Evolutionary conservation across 2,329 filamentous ascomycete species (phyloP).

Genomic region (Tolypocladium inflatum): DNA sequence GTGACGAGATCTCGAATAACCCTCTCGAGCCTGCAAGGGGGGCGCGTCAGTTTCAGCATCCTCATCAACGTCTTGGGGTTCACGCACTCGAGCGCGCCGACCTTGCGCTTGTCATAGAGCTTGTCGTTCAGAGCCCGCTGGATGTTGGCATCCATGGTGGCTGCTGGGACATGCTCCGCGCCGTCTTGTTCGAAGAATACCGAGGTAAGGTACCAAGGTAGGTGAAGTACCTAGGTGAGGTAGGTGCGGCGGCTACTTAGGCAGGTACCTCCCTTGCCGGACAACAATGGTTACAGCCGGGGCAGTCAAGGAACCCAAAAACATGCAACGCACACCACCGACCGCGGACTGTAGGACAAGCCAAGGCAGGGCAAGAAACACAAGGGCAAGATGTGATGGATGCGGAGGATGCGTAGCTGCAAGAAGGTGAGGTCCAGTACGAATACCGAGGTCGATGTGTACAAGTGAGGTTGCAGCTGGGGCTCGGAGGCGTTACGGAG

Average conservation of each 20-base stretch:
- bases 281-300: background rate
- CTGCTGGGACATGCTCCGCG: slow-evolving; percentile 5
- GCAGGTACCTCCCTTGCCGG: background rate
- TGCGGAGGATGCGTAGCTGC: background rate
- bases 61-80: background rate
- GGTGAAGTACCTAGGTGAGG: background rate
- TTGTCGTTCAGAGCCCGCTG: slow-evolving; percentile 93
- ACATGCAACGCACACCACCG: background rate
- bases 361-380: background rate
- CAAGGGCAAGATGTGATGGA: background rate
- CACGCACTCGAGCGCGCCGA: slow-evolving; percentile 86
- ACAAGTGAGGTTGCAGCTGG: background rate
- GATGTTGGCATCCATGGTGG: slow-evolving; percentile 74
- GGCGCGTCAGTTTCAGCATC: slow-evolving; percentile 6
- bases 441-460: background rate
- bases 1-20: slow-evolving; percentile 77
- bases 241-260: background rate
- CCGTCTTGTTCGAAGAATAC: background rate
- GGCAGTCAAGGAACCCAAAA: background rate
- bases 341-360: background rate
- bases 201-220: background rate
- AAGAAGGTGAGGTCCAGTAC: background rate
- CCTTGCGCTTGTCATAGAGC: slow-evolving; percentile 96
- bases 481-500: background rate
- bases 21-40: slow-evolving; percentile 63